Conservation (phyloP, 1,139 yeast genomes). For the Debaryomyces sp. region DNA sequence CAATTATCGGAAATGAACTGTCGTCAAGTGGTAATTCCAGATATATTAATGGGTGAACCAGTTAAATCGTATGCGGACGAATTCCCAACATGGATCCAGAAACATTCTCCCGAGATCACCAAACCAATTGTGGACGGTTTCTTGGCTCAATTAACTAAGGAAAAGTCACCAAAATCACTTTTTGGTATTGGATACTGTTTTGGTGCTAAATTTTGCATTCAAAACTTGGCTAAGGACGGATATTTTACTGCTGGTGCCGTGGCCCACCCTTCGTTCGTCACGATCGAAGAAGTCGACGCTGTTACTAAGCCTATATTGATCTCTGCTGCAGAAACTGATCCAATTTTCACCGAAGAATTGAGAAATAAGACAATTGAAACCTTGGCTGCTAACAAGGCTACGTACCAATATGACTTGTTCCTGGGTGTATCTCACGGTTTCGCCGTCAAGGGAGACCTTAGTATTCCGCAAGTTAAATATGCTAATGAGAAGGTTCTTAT, state of each 20-base stretch:
- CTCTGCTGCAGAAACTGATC: slow-evolving; percentile 73
- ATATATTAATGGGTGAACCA: slow-evolving; percentile 64
- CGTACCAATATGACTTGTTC: slow-evolving; percentile 62
- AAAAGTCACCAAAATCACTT: slow-evolving; percentile 52
- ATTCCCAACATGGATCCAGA: slow-evolving; percentile 48
- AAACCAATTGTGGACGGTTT: slow-evolving; percentile 42
- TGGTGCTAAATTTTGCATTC: slow-evolving; percentile 73
- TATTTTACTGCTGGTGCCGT: slow-evolving; percentile 62
- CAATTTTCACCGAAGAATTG: slow-evolving; percentile 60
- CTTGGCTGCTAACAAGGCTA: slow-evolving; percentile 46
- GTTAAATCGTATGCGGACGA: slow-evolving; percentile 14
- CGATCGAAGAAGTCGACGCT: slow-evolving; percentile 62
- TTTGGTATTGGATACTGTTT: slow-evolving; percentile 80
- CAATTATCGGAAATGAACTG: slow-evolving; percentile 59
- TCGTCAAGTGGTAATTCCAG: slow-evolving; percentile 72
- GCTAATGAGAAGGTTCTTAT: slow-evolving; percentile 70
- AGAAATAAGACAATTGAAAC: slow-evolving; percentile 63
- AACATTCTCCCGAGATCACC: slow-evolving; percentile 54
- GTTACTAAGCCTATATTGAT: slow-evolving; percentile 64
- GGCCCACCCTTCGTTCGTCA: slow-evolving; percentile 80
- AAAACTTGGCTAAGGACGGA: slow-evolving; percentile 52
- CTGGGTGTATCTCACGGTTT: slow-evolving; percentile 73
- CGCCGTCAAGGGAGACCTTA: slow-evolving; percentile 73
- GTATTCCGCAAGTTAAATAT: slow-evolving; percentile 54
- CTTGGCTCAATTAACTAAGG: slow-evolving; percentile 43